A percentile compares a stretch with the other conserved stretches of the same genome.
Conservation (phyloP, 164 flowering plant species). For the Protea cynaroides region DNA sequence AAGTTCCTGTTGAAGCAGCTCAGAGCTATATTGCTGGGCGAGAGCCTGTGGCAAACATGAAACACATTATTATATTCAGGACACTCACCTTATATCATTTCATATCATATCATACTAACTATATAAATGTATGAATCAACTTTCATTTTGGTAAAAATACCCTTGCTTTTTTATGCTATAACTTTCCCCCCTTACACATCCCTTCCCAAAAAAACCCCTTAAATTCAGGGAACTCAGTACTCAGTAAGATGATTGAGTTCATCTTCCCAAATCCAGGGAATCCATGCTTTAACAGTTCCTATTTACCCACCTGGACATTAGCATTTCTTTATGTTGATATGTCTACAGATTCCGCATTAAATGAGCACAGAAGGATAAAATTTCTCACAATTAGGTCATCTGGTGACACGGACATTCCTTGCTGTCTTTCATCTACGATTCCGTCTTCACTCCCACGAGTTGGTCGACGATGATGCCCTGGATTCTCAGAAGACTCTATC, state of each 20-base stretch:
- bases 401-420: slow-evolving; percentile 51
- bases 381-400: slow-evolving; percentile 90
- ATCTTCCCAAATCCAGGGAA: too few relatives aligned
- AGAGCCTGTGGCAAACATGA: slow-evolving; percentile 53
- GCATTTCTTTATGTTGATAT: neutral
- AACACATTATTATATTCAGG: neutral
- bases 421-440: slow-evolving; percentile 53
- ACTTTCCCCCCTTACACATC: too few relatives aligned
- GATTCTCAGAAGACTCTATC: slow-evolving; percentile 59
- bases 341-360: too few relatives aligned
- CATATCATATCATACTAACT: too few relatives aligned
- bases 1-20: slow-evolving; percentile 79
- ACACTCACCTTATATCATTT: too few relatives aligned
- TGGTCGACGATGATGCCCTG: slow-evolving; percentile 77
- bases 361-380: neutral
- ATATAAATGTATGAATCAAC: too few relatives aligned
- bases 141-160: too few relatives aligned
- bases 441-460: slow-evolving; percentile 96
- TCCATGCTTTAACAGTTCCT: too few relatives aligned
- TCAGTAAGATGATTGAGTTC: too few relatives aligned
- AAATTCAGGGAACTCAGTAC: too few relatives aligned
- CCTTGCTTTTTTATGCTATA: too few relatives aligned
- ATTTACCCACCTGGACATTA: neutral
- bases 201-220: too few relatives aligned
- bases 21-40: slow-evolving; percentile 85